Evolutionary conservation across 208 protist genomes (phyloP), one percentile per base, ranked within the genome.

Genomic region (Trypanosoma congolense): DNA sequence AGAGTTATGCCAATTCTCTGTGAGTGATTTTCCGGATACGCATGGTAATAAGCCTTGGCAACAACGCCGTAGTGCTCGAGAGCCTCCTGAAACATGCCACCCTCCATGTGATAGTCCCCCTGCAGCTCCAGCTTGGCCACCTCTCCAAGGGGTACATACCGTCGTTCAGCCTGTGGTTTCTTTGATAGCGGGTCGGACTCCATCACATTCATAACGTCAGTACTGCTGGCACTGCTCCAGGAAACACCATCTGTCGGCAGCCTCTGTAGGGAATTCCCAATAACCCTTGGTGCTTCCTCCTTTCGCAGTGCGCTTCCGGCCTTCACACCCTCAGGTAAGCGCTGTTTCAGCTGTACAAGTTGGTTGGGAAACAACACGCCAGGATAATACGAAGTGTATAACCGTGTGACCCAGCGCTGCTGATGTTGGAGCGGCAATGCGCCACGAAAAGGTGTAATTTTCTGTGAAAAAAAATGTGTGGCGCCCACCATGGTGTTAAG

Each of bases 11-110:
- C 79, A 6, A 80, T 62, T 25, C 72, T 61, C 56, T 91, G 73
- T 4, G 73, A 65, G 62, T 95, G 88, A 45, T 80, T 61, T 36
- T 80, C 77, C 5, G 88, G 84, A 64, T 92, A 92, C 14, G 84
- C 88, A n/a, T 82, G 48, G 30, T 76, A 52, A 66, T 95, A 95
- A 26, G 75, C 80, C 72, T 88, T 92, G 35, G 84, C 73, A 45
- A 88, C 83, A 21, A 95, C 88, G 10, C 88, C 88, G 56, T 95
- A 95, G 69, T 80, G 70, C 69, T 92, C 82, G 10, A 95, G 66
- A 33, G 88, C 83, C 68, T 95, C 84, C 57, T 95, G 88, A 62
- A 86, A 75, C 21, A 92, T 56, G 16, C 75, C 75, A 9, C 84
- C 88, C 43, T 95, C 83, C 19, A 77, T 85, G 45, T 80, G 65